Evolutionary conservation across 1,284 basidiomycete species (phyloP).

Genomic region (Anthracocystis setariae): DNA sequence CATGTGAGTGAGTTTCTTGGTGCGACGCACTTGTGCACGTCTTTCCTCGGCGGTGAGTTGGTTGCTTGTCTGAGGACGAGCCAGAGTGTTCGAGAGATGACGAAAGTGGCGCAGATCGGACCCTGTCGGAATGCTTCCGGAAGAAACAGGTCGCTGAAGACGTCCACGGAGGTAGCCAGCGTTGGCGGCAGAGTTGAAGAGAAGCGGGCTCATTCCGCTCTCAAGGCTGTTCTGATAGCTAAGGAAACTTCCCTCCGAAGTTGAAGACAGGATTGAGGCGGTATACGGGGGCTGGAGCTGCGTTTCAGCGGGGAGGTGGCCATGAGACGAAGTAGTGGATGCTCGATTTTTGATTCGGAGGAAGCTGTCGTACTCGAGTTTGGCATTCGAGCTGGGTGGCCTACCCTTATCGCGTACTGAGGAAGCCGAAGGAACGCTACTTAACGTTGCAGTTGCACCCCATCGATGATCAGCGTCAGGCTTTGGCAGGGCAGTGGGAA

Average conservation of each 20-base stretch:
- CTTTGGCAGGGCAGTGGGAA: constrained; percentile 18
- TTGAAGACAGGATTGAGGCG: constrained; percentile 37
- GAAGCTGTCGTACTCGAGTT: constrained; percentile 9
- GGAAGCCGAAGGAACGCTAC: constrained; percentile 11
- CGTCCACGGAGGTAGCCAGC: constrained; percentile 5
- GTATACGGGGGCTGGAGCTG: constrained; percentile 32
- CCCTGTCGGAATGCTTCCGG: constrained; percentile 15
- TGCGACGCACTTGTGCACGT: constrained; percentile 44
- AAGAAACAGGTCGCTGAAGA: constrained; percentile 10
- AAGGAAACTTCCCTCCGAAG: constrained; percentile 27
- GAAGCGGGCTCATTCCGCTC: constrained; percentile 37
- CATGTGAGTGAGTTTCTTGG: constrained; percentile 54
- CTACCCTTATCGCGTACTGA: constrained; percentile 2
- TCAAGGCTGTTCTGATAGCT: constrained; percentile 45
- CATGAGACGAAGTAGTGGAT: constrained; percentile 7
- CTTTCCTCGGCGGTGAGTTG: constrained; percentile 39
- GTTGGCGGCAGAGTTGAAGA: constrained; percentile 11
- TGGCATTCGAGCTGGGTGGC: constrained; percentile 4
- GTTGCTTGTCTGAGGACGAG: constrained; percentile 40
- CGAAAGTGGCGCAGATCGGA: constrained; percentile 4
- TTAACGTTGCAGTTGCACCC: constrained; percentile 5
- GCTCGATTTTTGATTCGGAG: constrained; percentile 8
- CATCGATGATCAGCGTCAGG: background rate
- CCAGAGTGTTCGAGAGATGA: background rate
- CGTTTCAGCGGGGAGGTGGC: constrained; percentile 11